Evolutionary conservation across 331 rosid genomes (phyloP).

Genomic region (Quercus phellos): DNA sequence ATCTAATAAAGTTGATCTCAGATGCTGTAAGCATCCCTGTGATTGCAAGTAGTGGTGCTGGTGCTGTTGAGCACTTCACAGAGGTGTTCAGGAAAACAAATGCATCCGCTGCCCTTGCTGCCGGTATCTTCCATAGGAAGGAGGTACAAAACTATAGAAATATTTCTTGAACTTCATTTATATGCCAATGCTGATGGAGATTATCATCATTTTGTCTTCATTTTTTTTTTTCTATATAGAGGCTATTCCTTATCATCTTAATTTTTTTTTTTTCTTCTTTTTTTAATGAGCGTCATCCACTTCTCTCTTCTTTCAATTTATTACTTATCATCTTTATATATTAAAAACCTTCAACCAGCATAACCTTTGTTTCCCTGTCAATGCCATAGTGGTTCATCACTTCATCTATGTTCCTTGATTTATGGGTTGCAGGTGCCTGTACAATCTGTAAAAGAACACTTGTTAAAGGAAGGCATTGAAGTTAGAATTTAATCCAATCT

Average conservation of each 20-base stretch:
- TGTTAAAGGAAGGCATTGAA: conserved; percentile 63
- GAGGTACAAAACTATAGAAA: conserved; percentile 45
- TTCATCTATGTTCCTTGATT: background rate
- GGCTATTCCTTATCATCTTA: background rate
- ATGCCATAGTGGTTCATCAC: background rate
- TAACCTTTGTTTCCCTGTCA: background rate
- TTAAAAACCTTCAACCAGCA: background rate
- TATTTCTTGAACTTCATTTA: background rate
- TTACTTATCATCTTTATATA: background rate
- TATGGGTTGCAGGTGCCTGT: conserved; percentile 54
- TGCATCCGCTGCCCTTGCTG: conserved; percentile 99
- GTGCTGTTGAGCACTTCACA: conserved; percentile 56
- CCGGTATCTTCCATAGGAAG: conserved; percentile 94
- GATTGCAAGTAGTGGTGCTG: conserved; percentile 97
- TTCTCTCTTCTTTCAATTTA: background rate
- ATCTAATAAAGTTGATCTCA: conserved; percentile 67
- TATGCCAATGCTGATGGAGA: background rate
- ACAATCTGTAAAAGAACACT: conserved; percentile 67
- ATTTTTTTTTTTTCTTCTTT: background rate
- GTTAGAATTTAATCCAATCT: conserved; percentile 46
- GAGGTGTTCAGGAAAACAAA: conserved; percentile 68
- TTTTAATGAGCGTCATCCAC: background rate
- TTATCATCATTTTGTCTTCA: background rate
- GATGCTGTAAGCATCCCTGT: conserved; percentile 85
- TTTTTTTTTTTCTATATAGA: background rate